phyloP scores from a whole-genome alignment of 257 asterid species.

The Rauvolfia tetraphylla region DNA sequence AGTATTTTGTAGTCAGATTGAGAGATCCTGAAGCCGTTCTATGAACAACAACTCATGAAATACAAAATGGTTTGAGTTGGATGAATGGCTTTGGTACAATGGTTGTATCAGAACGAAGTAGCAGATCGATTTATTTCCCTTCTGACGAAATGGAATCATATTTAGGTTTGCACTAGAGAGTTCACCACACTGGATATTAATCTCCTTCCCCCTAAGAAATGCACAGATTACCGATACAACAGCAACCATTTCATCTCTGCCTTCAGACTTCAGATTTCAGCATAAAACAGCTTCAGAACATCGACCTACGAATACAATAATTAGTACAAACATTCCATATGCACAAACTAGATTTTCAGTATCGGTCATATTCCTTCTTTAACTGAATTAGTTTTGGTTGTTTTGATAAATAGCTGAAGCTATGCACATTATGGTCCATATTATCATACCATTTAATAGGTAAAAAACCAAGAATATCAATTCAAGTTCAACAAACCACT shows the following conservation, averaged over 20 bases:
- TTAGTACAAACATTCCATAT: background rate
- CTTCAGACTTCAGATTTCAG: background rate
- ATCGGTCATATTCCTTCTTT: background rate
- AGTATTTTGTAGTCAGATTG: too few relatives aligned
- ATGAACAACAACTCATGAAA: too few relatives aligned
- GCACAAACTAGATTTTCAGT: background rate
- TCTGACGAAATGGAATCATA: background rate
- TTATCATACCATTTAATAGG: background rate
- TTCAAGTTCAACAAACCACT: background rate
- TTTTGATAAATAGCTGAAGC: background rate
- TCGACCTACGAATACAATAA: background rate
- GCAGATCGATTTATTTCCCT: background rate
- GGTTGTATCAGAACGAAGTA: background rate
- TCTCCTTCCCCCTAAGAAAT: background rate
- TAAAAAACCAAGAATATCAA: background rate
- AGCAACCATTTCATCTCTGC: background rate
- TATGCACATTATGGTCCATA: background rate
- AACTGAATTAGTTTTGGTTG: background rate
- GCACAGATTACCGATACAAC: background rate
- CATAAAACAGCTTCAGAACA: background rate
- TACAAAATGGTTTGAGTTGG: too few relatives aligned
- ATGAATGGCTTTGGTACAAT: background rate
- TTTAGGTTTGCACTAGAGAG: background rate
- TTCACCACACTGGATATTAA: background rate
- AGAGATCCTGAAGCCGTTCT: too few relatives aligned